Evolutionary conservation across 768 basidiomycete species (phyloP).

Genomic region (Mycena olivaceomarginata): DNA sequence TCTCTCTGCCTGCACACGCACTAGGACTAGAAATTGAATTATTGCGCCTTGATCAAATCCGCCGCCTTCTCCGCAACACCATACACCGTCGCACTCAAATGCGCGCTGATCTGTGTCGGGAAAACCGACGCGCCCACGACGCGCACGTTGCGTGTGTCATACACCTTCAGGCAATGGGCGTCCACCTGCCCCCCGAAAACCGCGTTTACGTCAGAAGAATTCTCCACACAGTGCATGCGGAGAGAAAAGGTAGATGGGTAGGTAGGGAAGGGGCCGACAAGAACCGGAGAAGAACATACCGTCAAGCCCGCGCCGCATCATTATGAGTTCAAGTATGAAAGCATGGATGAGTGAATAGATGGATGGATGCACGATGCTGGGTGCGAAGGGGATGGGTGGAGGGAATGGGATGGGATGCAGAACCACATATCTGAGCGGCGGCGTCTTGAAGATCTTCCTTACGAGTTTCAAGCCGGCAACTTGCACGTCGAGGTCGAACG

Average conservation of each 20-base stretch:
- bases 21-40: background rate
- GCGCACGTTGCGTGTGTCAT: slow-evolving; percentile 68
- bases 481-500: slow-evolving; percentile 69
- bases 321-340: slow-evolving; percentile 16
- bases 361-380: too few relatives aligned
- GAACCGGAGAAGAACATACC: slow-evolving; percentile 49
- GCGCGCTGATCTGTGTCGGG: slow-evolving; percentile 68
- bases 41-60: slow-evolving; percentile 66
- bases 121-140: slow-evolving; percentile 71
- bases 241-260: background rate
- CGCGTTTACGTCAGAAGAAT: slow-evolving; percentile 1
- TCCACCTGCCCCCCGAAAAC: slow-evolving; percentile 58
- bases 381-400: too few relatives aligned
- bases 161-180: slow-evolving; percentile 64
- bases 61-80: slow-evolving; percentile 74
- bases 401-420: too few relatives aligned
- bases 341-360: too few relatives aligned
- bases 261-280: background rate
- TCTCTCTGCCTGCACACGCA: background rate
- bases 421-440: slow-evolving; percentile 60
- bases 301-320: slow-evolving; percentile 61
- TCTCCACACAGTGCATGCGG: too few relatives aligned
- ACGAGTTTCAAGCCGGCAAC: slow-evolving; percentile 66
- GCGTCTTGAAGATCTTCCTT: slow-evolving; percentile 61
- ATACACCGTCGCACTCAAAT: slow-evolving; percentile 66